Conservation (phyloP, 2,329 filamentous ascomycete genomes). For the Ceratocystis lukuohia region DNA sequence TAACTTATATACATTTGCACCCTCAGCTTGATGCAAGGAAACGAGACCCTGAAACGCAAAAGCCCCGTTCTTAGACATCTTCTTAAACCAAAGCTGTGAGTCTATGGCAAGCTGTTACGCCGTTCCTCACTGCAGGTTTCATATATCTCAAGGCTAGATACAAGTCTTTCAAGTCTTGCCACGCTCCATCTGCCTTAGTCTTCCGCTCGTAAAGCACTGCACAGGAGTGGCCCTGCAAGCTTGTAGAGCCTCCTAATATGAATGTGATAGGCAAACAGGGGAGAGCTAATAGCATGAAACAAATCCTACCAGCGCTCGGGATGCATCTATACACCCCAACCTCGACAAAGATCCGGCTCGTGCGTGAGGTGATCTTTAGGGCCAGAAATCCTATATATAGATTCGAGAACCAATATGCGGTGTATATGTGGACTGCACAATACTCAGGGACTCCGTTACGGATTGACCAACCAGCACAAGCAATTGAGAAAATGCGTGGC, state of each 20-base stretch:
- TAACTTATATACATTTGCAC: neutral
- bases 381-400: neutral
- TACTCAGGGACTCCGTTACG: neutral
- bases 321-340: neutral
- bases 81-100: neutral
- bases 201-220: neutral
- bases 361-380: neutral
- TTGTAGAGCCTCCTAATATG: neutral
- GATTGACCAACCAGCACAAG: neutral
- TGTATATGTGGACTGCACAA: neutral
- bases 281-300: neutral
- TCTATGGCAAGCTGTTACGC: too few species aligned
- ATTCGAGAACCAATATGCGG: neutral
- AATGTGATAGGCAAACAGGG: neutral
- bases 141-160: too few species aligned
- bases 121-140: too few species aligned
- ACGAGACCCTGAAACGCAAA: neutral
- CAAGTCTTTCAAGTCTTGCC: too few species aligned
- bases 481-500: neutral
- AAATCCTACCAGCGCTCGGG: neutral
- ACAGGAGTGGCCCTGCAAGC: neutral
- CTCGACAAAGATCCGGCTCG: neutral
- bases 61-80: neutral
- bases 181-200: neutral
- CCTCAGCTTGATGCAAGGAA: neutral